A percentile compares a stretch with the other conserved stretches of the same genome.
phyloP scores from a whole-genome alignment of 2,329 filamentous ascomycete genomes.

The Tolypocladium ophioglossoides region DNA sequence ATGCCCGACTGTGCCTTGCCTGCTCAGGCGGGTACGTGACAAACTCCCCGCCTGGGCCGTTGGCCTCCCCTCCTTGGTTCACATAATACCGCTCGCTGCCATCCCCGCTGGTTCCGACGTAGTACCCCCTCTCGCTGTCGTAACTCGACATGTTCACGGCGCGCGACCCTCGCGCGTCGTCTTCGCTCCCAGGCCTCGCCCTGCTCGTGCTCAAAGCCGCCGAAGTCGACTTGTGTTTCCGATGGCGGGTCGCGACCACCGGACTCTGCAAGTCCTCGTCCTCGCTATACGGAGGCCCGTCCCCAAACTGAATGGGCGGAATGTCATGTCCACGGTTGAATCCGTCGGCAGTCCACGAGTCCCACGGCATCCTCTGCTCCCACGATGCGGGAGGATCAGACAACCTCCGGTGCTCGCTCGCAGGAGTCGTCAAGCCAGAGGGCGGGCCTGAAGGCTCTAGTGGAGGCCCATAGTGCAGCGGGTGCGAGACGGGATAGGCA shows the following conservation, averaged over 20 bases:
- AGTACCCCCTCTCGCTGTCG: conserved; percentile 54
- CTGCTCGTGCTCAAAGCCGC: conserved; percentile 32
- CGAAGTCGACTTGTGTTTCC: conserved; percentile 69
- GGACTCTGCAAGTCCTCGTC: conserved; percentile 92
- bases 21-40: conserved; percentile 66
- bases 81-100: conserved; percentile 68
- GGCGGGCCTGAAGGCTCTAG: conserved; percentile 59
- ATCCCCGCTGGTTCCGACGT: conserved; percentile 56
- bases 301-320: conserved; percentile 72
- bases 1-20: conserved; percentile 43
- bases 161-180: conserved; percentile 25
- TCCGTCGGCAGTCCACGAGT: conserved; percentile 40
- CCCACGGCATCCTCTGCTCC: conserved; percentile 58
- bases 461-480: conserved; percentile 88
- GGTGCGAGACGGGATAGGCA: conserved; percentile 74
- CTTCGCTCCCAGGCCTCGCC: conserved; percentile 36
- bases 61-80: conserved; percentile 56
- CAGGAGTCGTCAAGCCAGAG: conserved; percentile 75
- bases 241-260: conserved; percentile 73
- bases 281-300: conserved; percentile 88
- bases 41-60: conserved; percentile 69
- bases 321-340: conserved; percentile 59
- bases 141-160: conserved; percentile 38
- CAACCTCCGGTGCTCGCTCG: conserved; percentile 68
- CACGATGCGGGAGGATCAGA: conserved; percentile 71